These are phyloP conservation scores for Polyplosphaeria fusca DNA, from an alignment of 495 filamentous ascomycete genomes.

Conservation along the genomic window DNA sequence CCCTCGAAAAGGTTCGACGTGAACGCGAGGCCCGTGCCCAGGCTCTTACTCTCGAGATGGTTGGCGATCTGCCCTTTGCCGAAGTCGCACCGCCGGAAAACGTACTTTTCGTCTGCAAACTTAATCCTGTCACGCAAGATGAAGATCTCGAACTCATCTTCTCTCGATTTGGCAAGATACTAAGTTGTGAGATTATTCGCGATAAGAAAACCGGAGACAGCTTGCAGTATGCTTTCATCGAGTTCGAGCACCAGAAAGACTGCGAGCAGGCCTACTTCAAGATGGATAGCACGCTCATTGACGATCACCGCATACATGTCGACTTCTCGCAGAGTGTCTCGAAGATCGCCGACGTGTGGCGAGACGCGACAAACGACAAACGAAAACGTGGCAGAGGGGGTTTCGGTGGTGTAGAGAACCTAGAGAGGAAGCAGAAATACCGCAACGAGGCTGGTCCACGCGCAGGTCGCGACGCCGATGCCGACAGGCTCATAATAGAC, in stretches of 20 bases:
- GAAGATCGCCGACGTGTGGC: conserved; percentile 86
- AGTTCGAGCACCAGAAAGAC: conserved; percentile 86
- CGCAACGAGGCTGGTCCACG: conserved; percentile 51
- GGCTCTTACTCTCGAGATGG: conserved; percentile 93
- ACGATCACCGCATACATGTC: conserved; percentile 96
- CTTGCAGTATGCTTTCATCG: conserved; percentile 95
- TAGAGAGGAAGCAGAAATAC: conserved; percentile 91
- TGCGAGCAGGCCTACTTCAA: conserved; percentile 98
- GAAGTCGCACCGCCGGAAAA: conserved; percentile 98
- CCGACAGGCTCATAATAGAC: conserved; percentile 80
- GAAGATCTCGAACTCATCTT: conserved; percentile 95
- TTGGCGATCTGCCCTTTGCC: conserved; percentile 94
- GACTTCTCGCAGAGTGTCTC: conserved; percentile 97
- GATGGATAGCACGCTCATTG: conserved; percentile 94
- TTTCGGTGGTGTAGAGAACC: conserved; percentile 80
- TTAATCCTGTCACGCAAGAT: conserved; percentile 95
- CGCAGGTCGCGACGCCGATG: conserved; percentile 10
- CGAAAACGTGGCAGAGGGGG: conserved; percentile 67
- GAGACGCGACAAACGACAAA: conserved; percentile 81
- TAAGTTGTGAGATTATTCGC: conserved; percentile 94
- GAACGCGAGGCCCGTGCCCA: conserved; percentile 93
- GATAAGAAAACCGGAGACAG: conserved; percentile 93
- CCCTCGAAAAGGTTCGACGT: conserved; percentile 72
- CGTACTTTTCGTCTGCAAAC: conserved; percentile 95
- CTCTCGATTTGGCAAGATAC: conserved; percentile 90